Base-by-base conservation (phyloP, 345 rosid species). In the Aethionema arabicum region DNA sequence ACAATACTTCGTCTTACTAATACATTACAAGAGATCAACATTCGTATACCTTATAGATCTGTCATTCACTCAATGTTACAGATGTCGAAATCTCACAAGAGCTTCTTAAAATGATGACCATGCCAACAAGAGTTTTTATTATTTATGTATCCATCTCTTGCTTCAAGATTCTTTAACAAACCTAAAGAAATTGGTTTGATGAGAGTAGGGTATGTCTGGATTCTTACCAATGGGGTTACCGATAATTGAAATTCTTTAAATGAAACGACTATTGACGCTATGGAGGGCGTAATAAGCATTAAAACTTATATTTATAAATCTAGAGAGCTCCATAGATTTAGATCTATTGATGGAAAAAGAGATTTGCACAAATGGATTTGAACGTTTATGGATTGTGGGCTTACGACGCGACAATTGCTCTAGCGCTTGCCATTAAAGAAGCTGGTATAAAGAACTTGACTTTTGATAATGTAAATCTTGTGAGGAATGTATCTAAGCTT, bases 51-150 rank as follows among this genome's bases (percentile, higher is more conserved):
- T 1, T 77, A 83, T 37, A 54, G 80, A 32, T 74, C 84, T 2
- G 76, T 55, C 3, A 85, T 85, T 43, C 77, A 53, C 74, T 56
- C 2, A 56, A 48, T 4, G 86, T 83, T 0, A 65, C 77, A 0
- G 78, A 86, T 33, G 67, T 29, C 49, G 81, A 82, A 57, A 81
- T 83, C 42, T 44, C 38, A 0, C 1, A 38, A 13, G 89, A 86
- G 78, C 82, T 86, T 21, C 70, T 70, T 33, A 83, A 79, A 52
- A 33, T 81, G 66, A 79, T 73, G 82, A 70, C 64, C 4, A 72
- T 64, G 81, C 77, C 72, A 7, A 83, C 86, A 0, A 68, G 86
- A 68, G 92, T 85, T 0, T 85, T 85, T 32, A 51, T 81, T 1
- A 76, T 86, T 12, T 88, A 64, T 61, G 82, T n/a, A 2, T 21